Conservation (phyloP, 2,329 filamentous ascomycete species). For the Colletotrichum sp. region DNA sequence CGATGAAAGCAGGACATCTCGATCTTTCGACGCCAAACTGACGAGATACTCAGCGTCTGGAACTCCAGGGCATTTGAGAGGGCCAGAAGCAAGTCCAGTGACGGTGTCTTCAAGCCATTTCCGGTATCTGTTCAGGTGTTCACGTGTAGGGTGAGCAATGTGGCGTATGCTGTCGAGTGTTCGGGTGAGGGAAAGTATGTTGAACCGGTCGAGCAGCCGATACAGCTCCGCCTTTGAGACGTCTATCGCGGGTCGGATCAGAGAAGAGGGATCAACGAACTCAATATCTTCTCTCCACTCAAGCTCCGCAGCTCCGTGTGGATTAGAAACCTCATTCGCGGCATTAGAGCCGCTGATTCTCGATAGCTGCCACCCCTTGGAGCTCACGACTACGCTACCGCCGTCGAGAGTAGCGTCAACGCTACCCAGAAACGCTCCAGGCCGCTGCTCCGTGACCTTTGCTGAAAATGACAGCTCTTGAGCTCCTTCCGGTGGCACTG, state of each 20-base stretch:
- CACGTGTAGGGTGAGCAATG: not conserved
- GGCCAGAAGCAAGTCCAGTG: not conserved
- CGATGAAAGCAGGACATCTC: not conserved
- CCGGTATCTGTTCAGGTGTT: not conserved
- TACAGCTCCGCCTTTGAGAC: not conserved
- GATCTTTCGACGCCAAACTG: not conserved
- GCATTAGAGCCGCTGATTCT: not conserved
- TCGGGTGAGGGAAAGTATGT: not conserved
- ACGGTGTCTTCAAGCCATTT: not conserved
- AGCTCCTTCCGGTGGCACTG: not conserved
- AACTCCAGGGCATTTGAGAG: not conserved
- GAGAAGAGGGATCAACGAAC: not conserved
- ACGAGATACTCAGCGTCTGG: not conserved
- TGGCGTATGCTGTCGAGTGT: not conserved
- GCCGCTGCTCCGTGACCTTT: not conserved
- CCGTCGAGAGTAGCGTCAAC: not conserved
- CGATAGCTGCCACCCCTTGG: not conserved
- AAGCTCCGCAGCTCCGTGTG: not conserved
- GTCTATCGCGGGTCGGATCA: not conserved
- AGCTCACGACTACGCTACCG: not conserved
- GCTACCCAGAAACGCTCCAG: not conserved
- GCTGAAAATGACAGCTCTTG: not conserved
- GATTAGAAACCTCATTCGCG: not conserved
- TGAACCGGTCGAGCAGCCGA: not conserved
- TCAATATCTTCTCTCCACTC: not conserved